Evolutionary conservation across 2,329 filamentous ascomycete species (phyloP).

Genomic region (Metarhizium rileyi): DNA sequence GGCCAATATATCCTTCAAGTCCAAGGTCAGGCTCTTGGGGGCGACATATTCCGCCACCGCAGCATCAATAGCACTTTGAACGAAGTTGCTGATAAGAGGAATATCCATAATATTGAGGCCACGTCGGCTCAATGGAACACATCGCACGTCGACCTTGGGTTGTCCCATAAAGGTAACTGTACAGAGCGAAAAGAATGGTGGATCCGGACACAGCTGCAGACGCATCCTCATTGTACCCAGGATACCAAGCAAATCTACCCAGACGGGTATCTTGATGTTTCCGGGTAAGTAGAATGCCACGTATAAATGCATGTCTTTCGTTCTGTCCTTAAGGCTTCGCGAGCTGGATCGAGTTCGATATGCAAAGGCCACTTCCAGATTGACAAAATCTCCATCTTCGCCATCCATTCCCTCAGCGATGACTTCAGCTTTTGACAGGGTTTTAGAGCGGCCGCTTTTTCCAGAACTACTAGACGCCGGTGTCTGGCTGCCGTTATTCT

Average conservation of each 20-base stretch:
- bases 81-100: slow-evolving; percentile 64
- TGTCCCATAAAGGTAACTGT: slow-evolving; percentile 68
- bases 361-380: slow-evolving; percentile 65
- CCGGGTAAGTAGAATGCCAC: slow-evolving; percentile 60
- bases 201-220: slow-evolving; percentile 64
- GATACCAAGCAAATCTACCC: slow-evolving; percentile 65
- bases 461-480: background rate
- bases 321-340: slow-evolving; percentile 57
- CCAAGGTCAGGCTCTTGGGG: slow-evolving; percentile 62
- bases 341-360: slow-evolving; percentile 56
- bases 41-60: slow-evolving; percentile 68
- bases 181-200: slow-evolving; percentile 67
- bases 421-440: slow-evolving; percentile 21
- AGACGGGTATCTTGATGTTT: slow-evolving; percentile 49
- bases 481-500: slow-evolving; percentile 19
- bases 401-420: slow-evolving; percentile 56
- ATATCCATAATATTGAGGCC: slow-evolving; percentile 67
- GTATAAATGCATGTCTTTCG: slow-evolving; percentile 55
- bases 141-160: slow-evolving; percentile 61
- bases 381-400: slow-evolving; percentile 70
- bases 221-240: slow-evolving; percentile 61
- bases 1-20: slow-evolving; percentile 67
- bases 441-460: slow-evolving; percentile 14
- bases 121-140: slow-evolving; percentile 58
- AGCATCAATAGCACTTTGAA: slow-evolving; percentile 64